A percentile compares a stretch with the other conserved stretches of the same genome.
Conservation (phyloP, 768 basidiomycete species). For the Mycena alexandri region DNA sequence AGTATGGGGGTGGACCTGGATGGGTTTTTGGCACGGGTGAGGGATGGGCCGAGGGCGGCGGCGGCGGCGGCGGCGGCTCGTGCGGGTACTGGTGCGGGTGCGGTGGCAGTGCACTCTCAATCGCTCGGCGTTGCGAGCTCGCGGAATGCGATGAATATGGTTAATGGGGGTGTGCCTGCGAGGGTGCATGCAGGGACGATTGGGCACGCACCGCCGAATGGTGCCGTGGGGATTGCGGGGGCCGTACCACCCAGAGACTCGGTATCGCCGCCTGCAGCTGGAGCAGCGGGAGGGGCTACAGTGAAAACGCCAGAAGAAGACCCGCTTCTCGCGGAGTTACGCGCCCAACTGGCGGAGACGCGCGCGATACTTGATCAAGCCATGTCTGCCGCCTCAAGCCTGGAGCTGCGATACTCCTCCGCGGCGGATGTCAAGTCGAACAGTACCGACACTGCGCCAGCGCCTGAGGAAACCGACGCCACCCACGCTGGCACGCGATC, state of each 20-base stretch:
- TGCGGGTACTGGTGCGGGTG: not conserved
- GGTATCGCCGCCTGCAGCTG: not conserved
- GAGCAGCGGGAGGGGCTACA: not conserved
- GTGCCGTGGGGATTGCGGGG: no score
- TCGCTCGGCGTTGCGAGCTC: no score
- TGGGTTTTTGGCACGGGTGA: conserved; percentile 25
- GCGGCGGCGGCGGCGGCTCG: not conserved
- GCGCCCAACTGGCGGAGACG: conserved; percentile 15
- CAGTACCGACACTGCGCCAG: no score
- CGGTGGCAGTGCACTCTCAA: no score
- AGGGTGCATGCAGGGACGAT: no score
- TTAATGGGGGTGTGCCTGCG: no score
- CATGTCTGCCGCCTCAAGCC: not conserved
- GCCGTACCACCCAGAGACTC: no score
- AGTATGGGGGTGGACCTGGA: conserved; percentile 26
- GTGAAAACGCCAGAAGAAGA: not conserved
- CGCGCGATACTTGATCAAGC: conserved; percentile 18
- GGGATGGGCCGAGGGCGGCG: conserved; percentile 14
- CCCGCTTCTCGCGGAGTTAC: not conserved
- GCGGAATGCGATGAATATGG: no score
- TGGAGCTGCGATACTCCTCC: no score
- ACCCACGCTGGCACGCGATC: no score
- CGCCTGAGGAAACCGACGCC: not conserved
- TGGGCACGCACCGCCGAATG: no score
- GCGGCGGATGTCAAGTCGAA: no score